A percentile compares a stretch with the other conserved stretches of the same genome.
Conservation (phyloP, 2,329 filamentous ascomycete species). For the Xylariales sp. region DNA sequence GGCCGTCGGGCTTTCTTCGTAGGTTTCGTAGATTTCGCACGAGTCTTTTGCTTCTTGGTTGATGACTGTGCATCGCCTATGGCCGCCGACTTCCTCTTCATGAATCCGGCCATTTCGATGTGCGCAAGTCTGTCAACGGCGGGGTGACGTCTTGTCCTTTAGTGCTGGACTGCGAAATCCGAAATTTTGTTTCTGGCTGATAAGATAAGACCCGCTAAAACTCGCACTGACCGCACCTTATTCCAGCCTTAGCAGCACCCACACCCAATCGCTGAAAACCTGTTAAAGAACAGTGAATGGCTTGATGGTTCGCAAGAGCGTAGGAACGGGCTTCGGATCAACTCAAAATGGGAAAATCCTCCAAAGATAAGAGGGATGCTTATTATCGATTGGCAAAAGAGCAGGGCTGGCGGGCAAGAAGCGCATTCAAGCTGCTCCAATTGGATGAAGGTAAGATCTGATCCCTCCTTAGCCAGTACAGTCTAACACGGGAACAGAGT, state of each 20-base stretch:
- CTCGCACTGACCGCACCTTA: slow-evolving; percentile 26
- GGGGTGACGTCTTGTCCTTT: not conserved
- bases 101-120: slow-evolving; percentile 1
- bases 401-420: slow-evolving; percentile 95
- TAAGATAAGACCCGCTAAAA: not conserved
- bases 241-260: slow-evolving; percentile 19
- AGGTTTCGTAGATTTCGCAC: slow-evolving; percentile 15
- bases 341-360: slow-evolving; percentile 86
- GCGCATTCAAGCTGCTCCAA: slow-evolving; percentile 94
- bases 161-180: too few species aligned
- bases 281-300: slow-evolving; percentile 9
- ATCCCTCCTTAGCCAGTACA: not conserved
- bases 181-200: too few species aligned
- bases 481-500: too few species aligned
- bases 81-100: slow-evolving; percentile 11
- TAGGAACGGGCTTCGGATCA: too few species aligned
- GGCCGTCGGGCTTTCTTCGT: slow-evolving; percentile 27
- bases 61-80: not conserved
- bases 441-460: slow-evolving; percentile 65
- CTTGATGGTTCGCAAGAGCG: too few species aligned
- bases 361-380: slow-evolving; percentile 96
- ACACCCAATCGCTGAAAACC: slow-evolving; percentile 14
- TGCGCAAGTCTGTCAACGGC: not conserved
- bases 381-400: slow-evolving; percentile 98
- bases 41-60: slow-evolving; percentile 18